These are phyloP conservation scores for Claviceps fusiformis DNA, from an alignment of 2,329 filamentous ascomycete genomes.

Conservation along the genomic window DNA sequence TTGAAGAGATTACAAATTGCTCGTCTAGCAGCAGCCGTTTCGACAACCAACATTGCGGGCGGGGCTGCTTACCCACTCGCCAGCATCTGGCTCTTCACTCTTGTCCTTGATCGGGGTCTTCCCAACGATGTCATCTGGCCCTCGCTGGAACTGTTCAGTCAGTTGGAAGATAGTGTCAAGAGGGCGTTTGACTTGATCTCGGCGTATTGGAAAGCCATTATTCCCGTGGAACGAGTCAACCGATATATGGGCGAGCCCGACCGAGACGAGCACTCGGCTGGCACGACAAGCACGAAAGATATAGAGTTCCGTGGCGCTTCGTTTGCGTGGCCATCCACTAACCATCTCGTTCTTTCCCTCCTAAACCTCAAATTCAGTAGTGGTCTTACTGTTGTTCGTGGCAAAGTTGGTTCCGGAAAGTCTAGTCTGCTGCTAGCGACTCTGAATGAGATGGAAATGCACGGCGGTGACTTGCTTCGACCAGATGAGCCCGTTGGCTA, in stretches of 20 bases:
- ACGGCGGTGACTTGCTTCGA: constrained; percentile 32
- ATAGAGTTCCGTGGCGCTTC: constrained; percentile 49
- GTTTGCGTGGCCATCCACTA: constrained; percentile 66
- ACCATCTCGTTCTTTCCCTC: constrained; percentile 34
- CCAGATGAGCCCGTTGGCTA: constrained; percentile 39
- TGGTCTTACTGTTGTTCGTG: constrained; percentile 42
- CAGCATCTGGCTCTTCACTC: constrained; percentile 70
- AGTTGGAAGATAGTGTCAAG: constrained; percentile 60
- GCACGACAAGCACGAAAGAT: constrained; percentile 20
- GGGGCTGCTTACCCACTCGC: constrained; percentile 66
- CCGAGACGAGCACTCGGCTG: constrained; percentile 39
- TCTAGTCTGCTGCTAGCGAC: constrained; percentile 45
- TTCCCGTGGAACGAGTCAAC: constrained; percentile 71
- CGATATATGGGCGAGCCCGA: constrained; percentile 78
- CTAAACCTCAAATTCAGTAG: constrained; percentile 32
- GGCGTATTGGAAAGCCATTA: constrained; percentile 65
- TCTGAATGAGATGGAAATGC: constrained; percentile 54
- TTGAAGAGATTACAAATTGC: constrained; percentile 23
- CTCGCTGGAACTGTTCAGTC: constrained; percentile 64
- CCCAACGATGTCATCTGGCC: constrained; percentile 78
- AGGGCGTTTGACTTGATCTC: constrained; percentile 66
- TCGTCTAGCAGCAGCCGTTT: constrained; percentile 34
- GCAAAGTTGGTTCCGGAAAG: constrained; percentile 48
- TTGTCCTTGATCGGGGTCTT: constrained; percentile 52
- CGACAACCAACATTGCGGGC: constrained; percentile 55